Evolutionary conservation across 495 filamentous ascomycete species (phyloP).

Genomic region (Oidiodendron maius): DNA sequence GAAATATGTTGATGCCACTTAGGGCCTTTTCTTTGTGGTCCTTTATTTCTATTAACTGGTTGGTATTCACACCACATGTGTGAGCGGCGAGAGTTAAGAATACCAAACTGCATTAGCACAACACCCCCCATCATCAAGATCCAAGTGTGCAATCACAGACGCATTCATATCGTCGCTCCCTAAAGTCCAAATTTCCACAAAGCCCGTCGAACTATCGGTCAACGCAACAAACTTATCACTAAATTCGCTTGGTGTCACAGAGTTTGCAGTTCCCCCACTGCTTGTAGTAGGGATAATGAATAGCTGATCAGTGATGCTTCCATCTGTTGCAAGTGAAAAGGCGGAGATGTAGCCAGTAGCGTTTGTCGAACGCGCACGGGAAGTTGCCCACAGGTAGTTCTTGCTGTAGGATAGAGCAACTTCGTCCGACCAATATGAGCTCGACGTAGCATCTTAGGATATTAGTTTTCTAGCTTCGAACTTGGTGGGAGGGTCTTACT

Average conservation of each 20-base stretch:
- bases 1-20: too few relatives aligned
- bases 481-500: conserved; percentile 13
- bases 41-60: too few relatives aligned
- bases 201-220: conserved; percentile 30
- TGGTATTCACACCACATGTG: too few relatives aligned
- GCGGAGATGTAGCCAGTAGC: conserved; percentile 28
- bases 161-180: conserved; percentile 12
- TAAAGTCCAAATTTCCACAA: conserved; percentile 32
- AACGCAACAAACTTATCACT: conserved; percentile 27
- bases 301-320: conserved; percentile 24
- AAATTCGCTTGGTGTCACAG: conserved; percentile 26
- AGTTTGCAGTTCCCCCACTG: conserved; percentile 29
- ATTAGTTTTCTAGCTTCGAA: too few relatives aligned
- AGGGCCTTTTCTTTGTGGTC: too few relatives aligned
- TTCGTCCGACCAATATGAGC: conserved; percentile 32
- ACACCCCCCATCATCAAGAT: conserved; percentile 27
- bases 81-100: too few relatives aligned
- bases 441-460: too few relatives aligned
- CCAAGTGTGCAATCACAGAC: conserved; percentile 23
- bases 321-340: conserved; percentile 21
- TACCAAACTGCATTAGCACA: conserved; percentile 34
- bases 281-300: conserved; percentile 27
- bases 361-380: conserved; percentile 16
- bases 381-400: conserved; percentile 32
- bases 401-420: conserved; percentile 27